Percentiles rank a stretch among this genome's conserved stretches.
Conservation (phyloP, 129 eudicot species). For the Chrysanthemum lavandulifolium region DNA sequence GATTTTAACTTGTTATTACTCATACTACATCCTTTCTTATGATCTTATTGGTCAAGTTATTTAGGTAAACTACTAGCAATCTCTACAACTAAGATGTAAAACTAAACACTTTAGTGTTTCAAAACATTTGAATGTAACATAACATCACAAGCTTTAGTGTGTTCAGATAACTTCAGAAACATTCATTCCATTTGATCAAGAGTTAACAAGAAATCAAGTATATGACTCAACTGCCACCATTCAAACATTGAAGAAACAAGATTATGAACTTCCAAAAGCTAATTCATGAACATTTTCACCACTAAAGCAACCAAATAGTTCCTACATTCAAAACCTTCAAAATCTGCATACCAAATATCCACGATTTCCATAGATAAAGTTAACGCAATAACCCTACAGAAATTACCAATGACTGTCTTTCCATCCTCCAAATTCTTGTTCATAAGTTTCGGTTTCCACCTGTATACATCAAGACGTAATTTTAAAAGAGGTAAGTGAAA, state of each 20-base stretch:
- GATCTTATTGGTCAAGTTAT: too few species aligned
- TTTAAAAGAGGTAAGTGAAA: neutral
- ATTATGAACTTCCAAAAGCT: too few species aligned
- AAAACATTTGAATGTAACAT: neutral
- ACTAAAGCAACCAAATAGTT: slow-evolving; percentile 6
- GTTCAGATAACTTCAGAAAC: neutral
- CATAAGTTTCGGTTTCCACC: slow-evolving; percentile 39
- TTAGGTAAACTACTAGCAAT: too few species aligned
- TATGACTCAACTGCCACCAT: neutral
- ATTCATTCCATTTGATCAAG: neutral
- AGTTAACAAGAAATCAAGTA: too few species aligned
- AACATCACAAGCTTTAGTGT: neutral
- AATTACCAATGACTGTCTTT: slow-evolving; percentile 43
- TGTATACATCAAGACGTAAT: slow-evolving; percentile 6
- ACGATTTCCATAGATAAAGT: neutral
- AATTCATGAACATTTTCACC: slow-evolving; percentile 8
- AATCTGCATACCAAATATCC: neutral
- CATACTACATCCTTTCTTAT: too few species aligned
- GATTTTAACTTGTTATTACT: too few species aligned
- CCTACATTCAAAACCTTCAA: neutral
- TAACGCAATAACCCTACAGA: neutral
- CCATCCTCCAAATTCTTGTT: slow-evolving; percentile 57
- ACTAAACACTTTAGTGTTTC: too few species aligned
- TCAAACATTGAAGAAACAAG: slow-evolving; percentile 9
- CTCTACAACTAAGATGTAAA: too few species aligned